Conservation (phyloP, 495 filamentous ascomycete genomes). For the Parachaetomium inaequale region DNA sequence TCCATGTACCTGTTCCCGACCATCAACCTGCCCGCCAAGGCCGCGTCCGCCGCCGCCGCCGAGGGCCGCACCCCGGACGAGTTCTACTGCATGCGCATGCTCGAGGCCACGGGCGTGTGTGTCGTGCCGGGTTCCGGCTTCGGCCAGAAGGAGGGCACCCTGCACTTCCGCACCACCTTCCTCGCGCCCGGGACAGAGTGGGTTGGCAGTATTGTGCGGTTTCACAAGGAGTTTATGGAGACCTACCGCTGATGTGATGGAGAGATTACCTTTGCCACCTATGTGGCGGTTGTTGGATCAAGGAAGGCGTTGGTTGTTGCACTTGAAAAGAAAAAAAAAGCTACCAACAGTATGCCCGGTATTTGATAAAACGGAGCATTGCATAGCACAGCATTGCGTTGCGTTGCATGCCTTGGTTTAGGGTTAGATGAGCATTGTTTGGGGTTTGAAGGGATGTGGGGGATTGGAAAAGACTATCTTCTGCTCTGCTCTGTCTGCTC, state of each 20-base stretch:
- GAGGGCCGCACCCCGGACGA: conserved; percentile 79
- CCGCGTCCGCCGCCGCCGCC: conserved; percentile 66
- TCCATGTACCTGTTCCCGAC: conserved; percentile 98
- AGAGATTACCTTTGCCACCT: background rate
- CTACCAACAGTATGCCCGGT: background rate
- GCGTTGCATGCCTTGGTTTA: conserved; percentile 1
- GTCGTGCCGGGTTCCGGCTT: conserved; percentile 90
- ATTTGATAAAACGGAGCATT: background rate
- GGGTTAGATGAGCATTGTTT: background rate
- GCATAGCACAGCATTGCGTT: background rate
- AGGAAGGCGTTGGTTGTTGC: background rate
- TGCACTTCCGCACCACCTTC: conserved; percentile 97
- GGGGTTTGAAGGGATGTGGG: background rate
- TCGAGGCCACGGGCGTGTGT: conserved; percentile 95
- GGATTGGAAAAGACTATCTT: background rate
- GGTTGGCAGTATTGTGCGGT: conserved; percentile 81
- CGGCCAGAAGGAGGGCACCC: conserved; percentile 83
- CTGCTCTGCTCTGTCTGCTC: background rate
- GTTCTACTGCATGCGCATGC: conserved; percentile 84
- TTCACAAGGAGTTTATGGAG: conserved; percentile 88
- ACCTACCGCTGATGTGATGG: conserved; percentile 52
- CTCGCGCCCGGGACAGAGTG: conserved; percentile 93
- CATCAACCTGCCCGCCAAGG: conserved; percentile 72
- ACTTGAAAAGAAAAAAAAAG: background rate
- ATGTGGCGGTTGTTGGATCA: background rate